These are phyloP conservation scores for Ilyonectria mors-panacis DNA, from an alignment of 2,329 filamentous ascomycete genomes.

Conservation along the genomic window DNA sequence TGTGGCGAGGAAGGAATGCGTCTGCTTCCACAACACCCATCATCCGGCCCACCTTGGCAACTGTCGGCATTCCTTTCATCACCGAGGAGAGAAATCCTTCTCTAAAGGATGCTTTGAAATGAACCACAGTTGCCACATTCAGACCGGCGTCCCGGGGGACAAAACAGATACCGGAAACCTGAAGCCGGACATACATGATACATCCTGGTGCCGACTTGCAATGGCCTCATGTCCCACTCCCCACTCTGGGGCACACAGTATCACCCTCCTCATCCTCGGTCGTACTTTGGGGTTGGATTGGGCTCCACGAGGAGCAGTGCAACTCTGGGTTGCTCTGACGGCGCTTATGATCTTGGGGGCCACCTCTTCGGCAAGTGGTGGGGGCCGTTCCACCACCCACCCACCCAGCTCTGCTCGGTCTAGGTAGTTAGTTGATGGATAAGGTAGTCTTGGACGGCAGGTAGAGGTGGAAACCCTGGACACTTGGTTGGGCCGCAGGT, in stretches of 20 bases:
- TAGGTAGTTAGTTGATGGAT: conserved; percentile 8
- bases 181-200: conserved; percentile 11
- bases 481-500: conserved; percentile 11
- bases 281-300: conserved; percentile 14
- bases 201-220: conserved; percentile 8
- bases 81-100: conserved; percentile 20
- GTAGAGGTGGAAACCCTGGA: conserved; percentile 3
- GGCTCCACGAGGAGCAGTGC: conserved; percentile 15
- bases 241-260: conserved; percentile 11
- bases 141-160: conserved; percentile 17
- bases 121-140: conserved; percentile 7
- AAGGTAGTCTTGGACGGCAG: conserved; percentile 4
- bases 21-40: background rate
- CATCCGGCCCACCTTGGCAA: background rate
- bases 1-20: background rate
- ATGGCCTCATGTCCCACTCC: conserved; percentile 26
- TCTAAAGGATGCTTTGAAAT: conserved; percentile 8
- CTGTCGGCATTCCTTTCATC: conserved; percentile 1
- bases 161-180: conserved; percentile 11
- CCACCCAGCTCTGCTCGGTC: background rate
- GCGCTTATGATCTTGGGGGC: conserved; percentile 6
- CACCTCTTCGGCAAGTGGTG: conserved; percentile 5
- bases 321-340: conserved; percentile 10
- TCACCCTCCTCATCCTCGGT: conserved; percentile 15
- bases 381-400: conserved; percentile 16